These are phyloP conservation scores for Rhododendron williamsianum DNA, from an alignment of 148 eudicot species.

Conservation along the genomic window DNA sequence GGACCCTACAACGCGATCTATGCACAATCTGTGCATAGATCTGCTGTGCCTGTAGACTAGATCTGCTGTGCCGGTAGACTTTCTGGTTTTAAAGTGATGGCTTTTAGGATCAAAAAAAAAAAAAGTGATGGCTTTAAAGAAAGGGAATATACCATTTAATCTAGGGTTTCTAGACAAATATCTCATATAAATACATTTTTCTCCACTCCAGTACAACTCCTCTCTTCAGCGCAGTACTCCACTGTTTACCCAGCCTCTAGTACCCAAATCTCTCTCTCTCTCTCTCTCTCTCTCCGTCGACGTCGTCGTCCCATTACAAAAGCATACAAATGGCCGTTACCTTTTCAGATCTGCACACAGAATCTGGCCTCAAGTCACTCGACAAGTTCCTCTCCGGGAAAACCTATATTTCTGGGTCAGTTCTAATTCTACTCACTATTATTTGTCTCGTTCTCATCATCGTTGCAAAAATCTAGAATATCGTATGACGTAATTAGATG, in stretches of 20 bases:
- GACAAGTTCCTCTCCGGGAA: slow-evolving; percentile 59
- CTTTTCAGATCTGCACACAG: slow-evolving; percentile 75
- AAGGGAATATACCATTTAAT: not conserved
- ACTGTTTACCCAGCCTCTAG: not conserved
- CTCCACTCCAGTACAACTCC: not conserved
- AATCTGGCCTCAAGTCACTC: slow-evolving; percentile 70
- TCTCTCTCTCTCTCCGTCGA: not conserved
- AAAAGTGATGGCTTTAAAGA: not conserved
- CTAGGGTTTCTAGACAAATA: slow-evolving; percentile 1
- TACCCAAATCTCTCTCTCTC: not conserved
- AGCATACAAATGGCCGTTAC: slow-evolving; percentile 42
- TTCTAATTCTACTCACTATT: not conserved
- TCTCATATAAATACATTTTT: not conserved
- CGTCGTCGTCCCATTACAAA: not conserved
- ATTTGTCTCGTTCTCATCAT: not conserved
- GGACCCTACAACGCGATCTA: too few species aligned
- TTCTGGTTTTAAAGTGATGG: too few species aligned
- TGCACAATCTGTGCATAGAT: too few species aligned
- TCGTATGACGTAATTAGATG: not conserved
- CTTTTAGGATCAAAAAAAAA: too few species aligned
- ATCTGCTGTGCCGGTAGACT: too few species aligned
- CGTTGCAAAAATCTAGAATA: not conserved
- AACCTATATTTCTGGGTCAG: slow-evolving; percentile 69
- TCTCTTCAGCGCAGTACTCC: not conserved
- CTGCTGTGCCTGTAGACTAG: too few species aligned